Conservation (phyloP, 2,329 filamentous ascomycete genomes). For the Metarhizium robertsii region DNA sequence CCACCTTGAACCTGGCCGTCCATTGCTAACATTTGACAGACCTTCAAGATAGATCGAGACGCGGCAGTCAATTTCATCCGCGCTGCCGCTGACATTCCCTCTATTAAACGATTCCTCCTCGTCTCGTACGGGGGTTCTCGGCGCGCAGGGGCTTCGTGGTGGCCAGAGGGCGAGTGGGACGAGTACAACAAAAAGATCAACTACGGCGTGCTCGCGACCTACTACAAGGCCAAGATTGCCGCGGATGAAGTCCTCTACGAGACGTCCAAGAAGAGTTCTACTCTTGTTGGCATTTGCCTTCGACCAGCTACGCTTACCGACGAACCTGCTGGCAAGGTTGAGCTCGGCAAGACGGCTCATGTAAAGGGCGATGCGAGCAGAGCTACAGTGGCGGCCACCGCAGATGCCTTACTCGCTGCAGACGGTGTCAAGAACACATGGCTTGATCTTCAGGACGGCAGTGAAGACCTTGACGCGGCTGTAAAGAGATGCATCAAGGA, state of each 20-base stretch:
- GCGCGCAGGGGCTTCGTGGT: slow-evolving; percentile 43
- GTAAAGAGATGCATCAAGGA: slow-evolving; percentile 40
- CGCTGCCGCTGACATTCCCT: slow-evolving; percentile 43
- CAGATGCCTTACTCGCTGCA: slow-evolving; percentile 43
- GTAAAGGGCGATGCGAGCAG: slow-evolving; percentile 37
- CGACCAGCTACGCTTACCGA: slow-evolving; percentile 42
- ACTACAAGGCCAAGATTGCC: slow-evolving; percentile 51
- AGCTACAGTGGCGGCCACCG: slow-evolving; percentile 50
- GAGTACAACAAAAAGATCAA: slow-evolving; percentile 31
- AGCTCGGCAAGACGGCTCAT: slow-evolving; percentile 34
- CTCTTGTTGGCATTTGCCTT: slow-evolving; percentile 41
- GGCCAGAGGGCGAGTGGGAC: slow-evolving; percentile 40
- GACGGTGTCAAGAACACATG: slow-evolving; percentile 38
- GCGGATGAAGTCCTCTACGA: slow-evolving; percentile 49
- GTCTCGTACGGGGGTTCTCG: slow-evolving; percentile 53
- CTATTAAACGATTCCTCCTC: slow-evolving; percentile 53
- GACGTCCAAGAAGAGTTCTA: slow-evolving; percentile 29
- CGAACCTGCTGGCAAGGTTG: slow-evolving; percentile 37
- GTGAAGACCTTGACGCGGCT: slow-evolving; percentile 36
- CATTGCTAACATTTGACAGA: slow-evolving; percentile 22
- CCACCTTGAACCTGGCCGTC: neutral
- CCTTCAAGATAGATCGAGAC: slow-evolving; percentile 51
- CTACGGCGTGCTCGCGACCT: slow-evolving; percentile 34
- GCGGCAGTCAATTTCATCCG: slow-evolving; percentile 54
- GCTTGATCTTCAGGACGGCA: slow-evolving; percentile 46